These are phyloP conservation scores for Plasmodium sp. DNA, from an alignment of 169 alveolate species.

Conservation along the genomic window DNA sequence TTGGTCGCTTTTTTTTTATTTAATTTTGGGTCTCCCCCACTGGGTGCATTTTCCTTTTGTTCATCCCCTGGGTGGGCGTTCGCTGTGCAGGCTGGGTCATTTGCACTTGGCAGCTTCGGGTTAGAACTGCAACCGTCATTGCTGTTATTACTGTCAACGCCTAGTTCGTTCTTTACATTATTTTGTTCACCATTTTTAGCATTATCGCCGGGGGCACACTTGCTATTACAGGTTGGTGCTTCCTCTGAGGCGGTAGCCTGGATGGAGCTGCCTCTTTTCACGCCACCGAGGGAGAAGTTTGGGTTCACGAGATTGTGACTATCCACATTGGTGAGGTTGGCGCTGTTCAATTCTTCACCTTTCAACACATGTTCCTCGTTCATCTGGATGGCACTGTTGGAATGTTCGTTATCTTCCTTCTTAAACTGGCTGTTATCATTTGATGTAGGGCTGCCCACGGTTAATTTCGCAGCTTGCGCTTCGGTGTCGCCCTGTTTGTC, in stretches of 20 bases:
- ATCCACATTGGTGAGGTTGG: background rate
- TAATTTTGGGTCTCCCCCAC: background rate
- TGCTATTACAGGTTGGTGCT: background rate
- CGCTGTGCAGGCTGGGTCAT: background rate
- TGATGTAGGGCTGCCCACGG: background rate
- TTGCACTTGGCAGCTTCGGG: background rate
- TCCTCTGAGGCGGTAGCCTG: background rate
- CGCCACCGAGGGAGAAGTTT: background rate
- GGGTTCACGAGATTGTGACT: background rate
- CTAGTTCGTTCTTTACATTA: background rate
- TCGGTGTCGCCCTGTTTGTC: background rate
- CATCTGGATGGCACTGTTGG: background rate
- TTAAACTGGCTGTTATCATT: constrained; percentile 19
- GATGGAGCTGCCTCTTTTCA: background rate
- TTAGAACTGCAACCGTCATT: background rate
- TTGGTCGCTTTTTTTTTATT: constrained; percentile 29
- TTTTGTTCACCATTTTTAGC: background rate
- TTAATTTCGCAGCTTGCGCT: background rate
- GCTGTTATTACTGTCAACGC: background rate
- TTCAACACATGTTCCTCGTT: background rate
- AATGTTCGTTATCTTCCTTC: constrained; percentile 44
- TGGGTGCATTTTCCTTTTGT: background rate
- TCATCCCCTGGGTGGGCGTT: too few relatives aligned
- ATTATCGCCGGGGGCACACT: background rate
- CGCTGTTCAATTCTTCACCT: background rate